These are phyloP conservation scores for Geotrichum macrosporum DNA, from an alignment of 1,139 yeast genomes.

Conservation along the genomic window DNA sequence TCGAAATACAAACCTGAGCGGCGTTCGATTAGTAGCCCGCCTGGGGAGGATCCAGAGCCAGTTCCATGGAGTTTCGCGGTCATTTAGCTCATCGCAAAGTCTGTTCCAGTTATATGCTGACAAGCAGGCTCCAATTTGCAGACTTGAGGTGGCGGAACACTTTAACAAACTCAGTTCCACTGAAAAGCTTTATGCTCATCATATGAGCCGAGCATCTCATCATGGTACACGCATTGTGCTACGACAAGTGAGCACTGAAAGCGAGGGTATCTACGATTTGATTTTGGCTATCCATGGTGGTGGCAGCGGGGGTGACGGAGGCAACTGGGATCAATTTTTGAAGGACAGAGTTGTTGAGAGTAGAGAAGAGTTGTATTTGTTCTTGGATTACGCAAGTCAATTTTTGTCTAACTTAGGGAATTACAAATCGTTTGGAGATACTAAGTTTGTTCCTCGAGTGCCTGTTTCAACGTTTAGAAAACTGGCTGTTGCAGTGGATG, in stretches of 20 bases:
- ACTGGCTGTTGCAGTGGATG: constrained; percentile 28
- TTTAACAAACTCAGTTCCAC: constrained; percentile 49
- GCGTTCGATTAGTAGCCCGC: too few relatives aligned
- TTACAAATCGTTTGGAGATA: constrained; percentile 85
- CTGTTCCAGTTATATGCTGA: too few relatives aligned
- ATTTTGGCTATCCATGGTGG: constrained; percentile 58
- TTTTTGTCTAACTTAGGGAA: constrained; percentile 78
- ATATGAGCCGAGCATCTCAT: constrained; percentile 62
- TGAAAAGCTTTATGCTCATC: constrained; percentile 71
- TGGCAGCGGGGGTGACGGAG: constrained; percentile 30
- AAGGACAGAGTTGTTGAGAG: not conserved
- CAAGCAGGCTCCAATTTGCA: constrained; percentile 44
- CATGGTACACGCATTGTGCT: constrained; percentile 76
- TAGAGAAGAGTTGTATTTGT: constrained; percentile 38
- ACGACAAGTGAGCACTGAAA: constrained; percentile 77
- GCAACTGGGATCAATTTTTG: constrained; percentile 1
- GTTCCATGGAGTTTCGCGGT: too few relatives aligned
- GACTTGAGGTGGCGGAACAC: constrained; percentile 38
- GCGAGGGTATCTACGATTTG: constrained; percentile 68
- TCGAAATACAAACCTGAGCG: too few relatives aligned
- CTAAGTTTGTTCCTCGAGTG: constrained; percentile 70
- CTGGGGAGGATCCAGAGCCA: too few relatives aligned
- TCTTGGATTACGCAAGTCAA: constrained; percentile 76
- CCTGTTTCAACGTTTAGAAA: constrained; percentile 35
- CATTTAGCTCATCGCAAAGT: too few relatives aligned